Evolutionary conservation across 2,329 filamentous ascomycete species (phyloP), one percentile per base, ranked within the genome.

Genomic region (Didymella sp.): DNA sequence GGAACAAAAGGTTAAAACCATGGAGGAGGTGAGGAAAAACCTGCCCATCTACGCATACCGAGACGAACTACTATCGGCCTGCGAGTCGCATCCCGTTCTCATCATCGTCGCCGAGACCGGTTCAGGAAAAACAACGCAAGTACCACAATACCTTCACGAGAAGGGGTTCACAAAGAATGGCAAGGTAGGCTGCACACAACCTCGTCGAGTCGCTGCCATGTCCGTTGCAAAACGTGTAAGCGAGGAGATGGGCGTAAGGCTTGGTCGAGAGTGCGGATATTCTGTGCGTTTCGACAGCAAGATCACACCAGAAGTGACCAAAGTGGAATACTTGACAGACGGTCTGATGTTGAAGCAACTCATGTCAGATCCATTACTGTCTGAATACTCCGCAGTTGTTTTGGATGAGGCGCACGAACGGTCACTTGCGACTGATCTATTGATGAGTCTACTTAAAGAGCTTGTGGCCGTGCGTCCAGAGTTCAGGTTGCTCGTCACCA

Each of bases 331-430:
- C 77, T 94, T 96, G 90, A 99, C 95, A 0, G 95, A 99, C 70
- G 95, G 95, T 73, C 96, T 98, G 89, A 80, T 98, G 35, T 81
- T 98, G 27, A 85, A 92, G 72, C 92, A 96, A 73, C 90, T 97
- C 63, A 86, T 97, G 79, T 94, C 91, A 0, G 92, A 96, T 69
- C 93, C 94, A 0, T 88, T 94, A 64, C 80, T 98, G 6, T 85
- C 87, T 1, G 87, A 87, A 15, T 98, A 98, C 68, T 90, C 91
- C 5, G 91, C 89, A 12, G 78, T 99, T 61, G 97, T 99, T 89
- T 94, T 99, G 54, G 95, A 99, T 73, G 95, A 99, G 75, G 95
- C 95, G 0, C 95, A 99, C 84, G 95, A 99, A 74, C 84, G 95
- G 64, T 96, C 92, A 0, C 84, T 98, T 0, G 87, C 92, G 50